A percentile compares a stretch with the other conserved stretches of the same genome.
Conservation (phyloP, 2,329 filamentous ascomycete species). For the Fusarium chuoi region DNA sequence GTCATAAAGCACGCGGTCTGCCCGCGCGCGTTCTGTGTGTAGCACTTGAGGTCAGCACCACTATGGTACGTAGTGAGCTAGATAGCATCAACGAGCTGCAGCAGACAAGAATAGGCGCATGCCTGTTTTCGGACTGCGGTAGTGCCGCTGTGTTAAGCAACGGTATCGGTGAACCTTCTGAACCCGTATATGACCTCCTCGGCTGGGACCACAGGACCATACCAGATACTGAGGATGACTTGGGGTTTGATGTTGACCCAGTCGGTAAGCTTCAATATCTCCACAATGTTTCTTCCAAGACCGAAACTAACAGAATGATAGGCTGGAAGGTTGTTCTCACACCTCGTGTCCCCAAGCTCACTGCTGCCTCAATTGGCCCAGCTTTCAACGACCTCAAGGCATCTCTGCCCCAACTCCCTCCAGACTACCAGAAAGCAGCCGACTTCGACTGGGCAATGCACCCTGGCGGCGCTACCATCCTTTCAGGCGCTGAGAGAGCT, state of each 20-base stretch:
- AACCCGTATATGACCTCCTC: constrained; percentile 67
- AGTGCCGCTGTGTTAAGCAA: constrained; percentile 74
- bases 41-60: constrained; percentile 71
- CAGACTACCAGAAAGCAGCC: constrained; percentile 55
- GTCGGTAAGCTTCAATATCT: constrained; percentile 55
- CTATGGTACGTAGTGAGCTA: constrained; percentile 71
- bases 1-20: constrained; percentile 66
- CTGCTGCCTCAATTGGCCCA: constrained; percentile 61
- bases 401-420: constrained; percentile 58
- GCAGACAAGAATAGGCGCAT: constrained; percentile 71
- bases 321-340: constrained; percentile 76
- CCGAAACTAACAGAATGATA: constrained; percentile 30
- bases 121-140: constrained; percentile 77
- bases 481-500: constrained; percentile 69
- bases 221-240: constrained; percentile 68
- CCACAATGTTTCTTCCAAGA: neutral
- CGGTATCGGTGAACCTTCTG: constrained; percentile 59
- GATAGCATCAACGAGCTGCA: constrained; percentile 69
- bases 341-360: constrained; percentile 68
- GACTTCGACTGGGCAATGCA: constrained; percentile 81
- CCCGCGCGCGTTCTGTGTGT: constrained; percentile 73
- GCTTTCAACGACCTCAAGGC: constrained; percentile 66
- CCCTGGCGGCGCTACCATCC: constrained; percentile 73
- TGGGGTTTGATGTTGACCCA: constrained; percentile 74
- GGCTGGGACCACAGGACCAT: constrained; percentile 74